phyloP scores from a whole-genome alignment of 2,329 filamentous ascomycete genomes.

The Teratosphaeria gauchensis region DNA sequence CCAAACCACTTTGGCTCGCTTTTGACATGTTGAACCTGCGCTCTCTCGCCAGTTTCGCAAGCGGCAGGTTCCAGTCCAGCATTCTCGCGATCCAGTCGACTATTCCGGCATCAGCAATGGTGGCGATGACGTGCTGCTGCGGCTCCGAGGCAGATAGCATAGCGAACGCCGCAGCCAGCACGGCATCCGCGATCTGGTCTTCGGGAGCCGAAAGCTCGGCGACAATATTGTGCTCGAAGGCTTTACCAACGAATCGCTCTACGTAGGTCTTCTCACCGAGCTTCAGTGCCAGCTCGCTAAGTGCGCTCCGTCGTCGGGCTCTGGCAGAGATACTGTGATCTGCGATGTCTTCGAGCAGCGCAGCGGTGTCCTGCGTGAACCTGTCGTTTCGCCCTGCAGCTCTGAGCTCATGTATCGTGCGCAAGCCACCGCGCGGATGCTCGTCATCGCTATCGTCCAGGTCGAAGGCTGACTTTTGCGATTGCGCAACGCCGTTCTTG shows the following conservation, averaged over 20 bases:
- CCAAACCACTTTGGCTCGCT: slow-evolving; percentile 48
- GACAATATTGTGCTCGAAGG: slow-evolving; percentile 60
- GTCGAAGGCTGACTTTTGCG: slow-evolving; percentile 22
- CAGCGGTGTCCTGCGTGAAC: slow-evolving; percentile 46
- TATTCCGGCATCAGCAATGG: slow-evolving; percentile 30
- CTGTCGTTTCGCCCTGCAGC: slow-evolving; percentile 48
- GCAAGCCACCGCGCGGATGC: slow-evolving; percentile 34
- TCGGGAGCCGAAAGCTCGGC: slow-evolving; percentile 42
- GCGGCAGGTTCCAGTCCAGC: slow-evolving; percentile 45
- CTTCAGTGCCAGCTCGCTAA: slow-evolving; percentile 47
- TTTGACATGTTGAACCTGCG: slow-evolving; percentile 61
- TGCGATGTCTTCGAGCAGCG: slow-evolving; percentile 50
- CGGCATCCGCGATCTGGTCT: slow-evolving; percentile 46
- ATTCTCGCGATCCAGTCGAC: slow-evolving; percentile 39
- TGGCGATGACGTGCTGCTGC: slow-evolving; percentile 49
- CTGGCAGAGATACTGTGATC: slow-evolving; percentile 32
- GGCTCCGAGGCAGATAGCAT: slow-evolving; percentile 53
- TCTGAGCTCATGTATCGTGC: slow-evolving; percentile 53
- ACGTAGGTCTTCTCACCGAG: slow-evolving; percentile 52
- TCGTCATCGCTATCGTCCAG: slow-evolving; percentile 40
- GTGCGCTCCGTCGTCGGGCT: slow-evolving; percentile 42
- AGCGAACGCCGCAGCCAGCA: slow-evolving; percentile 54
- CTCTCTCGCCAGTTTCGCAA: slow-evolving; percentile 53
- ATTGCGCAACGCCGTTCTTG: slow-evolving; percentile 6
- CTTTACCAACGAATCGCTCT: slow-evolving; percentile 63